Evolutionary conservation across 2,329 filamentous ascomycete species (phyloP).

Genomic region (Cladorrhinum sp.): DNA sequence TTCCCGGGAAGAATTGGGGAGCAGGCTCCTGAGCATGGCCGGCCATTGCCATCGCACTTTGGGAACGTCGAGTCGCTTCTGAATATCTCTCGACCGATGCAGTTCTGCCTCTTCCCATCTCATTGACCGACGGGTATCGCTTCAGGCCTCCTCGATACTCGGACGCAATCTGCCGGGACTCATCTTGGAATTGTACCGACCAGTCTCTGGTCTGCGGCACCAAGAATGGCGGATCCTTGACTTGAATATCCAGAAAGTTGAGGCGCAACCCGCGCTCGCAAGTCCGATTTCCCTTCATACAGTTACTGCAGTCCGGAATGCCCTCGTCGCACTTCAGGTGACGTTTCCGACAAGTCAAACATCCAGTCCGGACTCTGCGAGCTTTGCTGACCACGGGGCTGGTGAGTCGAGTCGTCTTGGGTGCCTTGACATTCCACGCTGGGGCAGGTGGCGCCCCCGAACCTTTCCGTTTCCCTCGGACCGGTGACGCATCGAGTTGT

Average conservation of each 20-base stretch:
- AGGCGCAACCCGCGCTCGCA: constrained; percentile 85
- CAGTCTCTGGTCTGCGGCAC: constrained; percentile 59
- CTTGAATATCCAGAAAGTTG: constrained; percentile 86
- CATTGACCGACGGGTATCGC: constrained; percentile 55
- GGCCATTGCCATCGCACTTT: neutral
- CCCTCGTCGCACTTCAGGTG: constrained; percentile 91
- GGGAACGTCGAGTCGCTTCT: constrained; percentile 10
- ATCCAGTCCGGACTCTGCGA: constrained; percentile 86
- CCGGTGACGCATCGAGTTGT: constrained; percentile 26
- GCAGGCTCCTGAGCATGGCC: neutral
- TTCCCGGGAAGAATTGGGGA: neutral
- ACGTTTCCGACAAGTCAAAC: constrained; percentile 82
- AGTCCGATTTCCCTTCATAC: constrained; percentile 77
- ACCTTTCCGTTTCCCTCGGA: constrained; percentile 21
- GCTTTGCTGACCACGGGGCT: constrained; percentile 51
- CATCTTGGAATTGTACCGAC: constrained; percentile 79
- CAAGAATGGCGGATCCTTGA: constrained; percentile 63
- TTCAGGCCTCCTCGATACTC: constrained; percentile 79
- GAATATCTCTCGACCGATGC: constrained; percentile 29
- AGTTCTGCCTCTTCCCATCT: constrained; percentile 19
- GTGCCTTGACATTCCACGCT: neutral
- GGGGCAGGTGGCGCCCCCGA: neutral
- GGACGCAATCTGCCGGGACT: constrained; percentile 84
- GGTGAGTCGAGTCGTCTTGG: constrained; percentile 12
- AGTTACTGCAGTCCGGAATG: constrained; percentile 65